These are phyloP conservation scores for Geotrichum candidum DNA, from an alignment of 1,139 yeast species.

Conservation along the genomic window DNA sequence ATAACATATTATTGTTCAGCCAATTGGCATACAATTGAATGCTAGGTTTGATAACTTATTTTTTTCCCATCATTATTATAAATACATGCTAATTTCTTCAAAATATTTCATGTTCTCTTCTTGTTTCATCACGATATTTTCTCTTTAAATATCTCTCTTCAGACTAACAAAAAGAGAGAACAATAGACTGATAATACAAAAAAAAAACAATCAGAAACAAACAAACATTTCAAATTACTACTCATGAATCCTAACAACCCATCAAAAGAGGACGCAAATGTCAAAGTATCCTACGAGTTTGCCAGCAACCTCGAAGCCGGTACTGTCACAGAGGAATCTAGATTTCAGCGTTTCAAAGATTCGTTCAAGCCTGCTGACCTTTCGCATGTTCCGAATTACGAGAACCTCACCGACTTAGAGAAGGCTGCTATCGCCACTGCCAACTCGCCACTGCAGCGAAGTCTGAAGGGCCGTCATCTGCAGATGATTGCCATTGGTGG, in stretches of 20 bases:
- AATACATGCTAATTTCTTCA: background rate
- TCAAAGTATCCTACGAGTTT: constrained; percentile 40
- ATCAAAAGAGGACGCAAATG: background rate
- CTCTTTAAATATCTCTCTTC: background rate
- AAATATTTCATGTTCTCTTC: background rate
- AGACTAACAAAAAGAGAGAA: background rate
- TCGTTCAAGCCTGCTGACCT: constrained; percentile 28
- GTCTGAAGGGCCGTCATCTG: constrained; percentile 45
- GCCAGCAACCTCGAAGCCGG: constrained; percentile 42
- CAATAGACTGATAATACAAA: background rate
- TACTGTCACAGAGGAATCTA: constrained; percentile 22
- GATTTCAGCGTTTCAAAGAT: constrained; percentile 27
- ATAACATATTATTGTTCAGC: too few relatives aligned
- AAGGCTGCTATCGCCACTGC: constrained; percentile 30
- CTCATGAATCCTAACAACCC: background rate
- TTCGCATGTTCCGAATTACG: constrained; percentile 19
- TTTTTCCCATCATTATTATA: background rate
- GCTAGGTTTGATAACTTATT: background rate
- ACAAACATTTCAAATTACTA: background rate
- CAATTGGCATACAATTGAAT: background rate
- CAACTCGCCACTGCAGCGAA: constrained; percentile 38
- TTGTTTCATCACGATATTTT: background rate
- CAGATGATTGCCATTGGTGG: constrained; percentile 80
- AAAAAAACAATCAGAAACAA: background rate
- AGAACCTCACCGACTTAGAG: constrained; percentile 26